These are phyloP conservation scores for Yamadazyma kanchanaburiensis DNA, from an alignment of 1,139 yeast genomes.

Conservation along the genomic window DNA sequence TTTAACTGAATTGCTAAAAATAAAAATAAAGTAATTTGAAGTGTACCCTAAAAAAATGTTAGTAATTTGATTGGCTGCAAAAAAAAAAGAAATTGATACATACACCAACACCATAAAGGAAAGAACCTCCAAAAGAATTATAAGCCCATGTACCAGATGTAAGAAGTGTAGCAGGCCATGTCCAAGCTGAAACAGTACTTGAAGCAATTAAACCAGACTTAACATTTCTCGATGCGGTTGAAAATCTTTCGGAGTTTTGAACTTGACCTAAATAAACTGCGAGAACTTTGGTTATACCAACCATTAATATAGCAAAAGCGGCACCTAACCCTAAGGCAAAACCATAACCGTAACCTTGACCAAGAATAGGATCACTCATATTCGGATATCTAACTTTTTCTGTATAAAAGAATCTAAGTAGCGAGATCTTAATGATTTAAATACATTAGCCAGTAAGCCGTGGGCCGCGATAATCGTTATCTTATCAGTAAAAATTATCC, in stretches of 20 bases:
- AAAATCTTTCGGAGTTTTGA: conserved; percentile 37
- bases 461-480: no score
- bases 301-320: conserved; percentile 38
- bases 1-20: conserved; percentile 73
- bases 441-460: no score
- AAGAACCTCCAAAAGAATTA: conserved; percentile 38
- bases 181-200: conserved; percentile 37
- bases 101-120: conserved; percentile 77
- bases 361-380: conserved; percentile 18
- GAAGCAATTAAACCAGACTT: conserved; percentile 35
- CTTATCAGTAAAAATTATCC: no score
- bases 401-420: no score
- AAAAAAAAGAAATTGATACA: no score
- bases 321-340: conserved; percentile 38
- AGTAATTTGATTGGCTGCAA: no score
- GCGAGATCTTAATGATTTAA: no score
- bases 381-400: no score
- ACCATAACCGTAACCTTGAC: conserved; percentile 33
- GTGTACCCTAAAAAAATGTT: conserved; percentile 46
- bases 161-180: conserved; percentile 39
- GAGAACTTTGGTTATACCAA: conserved; percentile 25
- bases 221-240: conserved; percentile 37
- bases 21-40: conserved; percentile 69
- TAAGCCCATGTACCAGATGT: conserved; percentile 33
- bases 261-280: conserved; percentile 28